phyloP scores from a whole-genome alignment of 2,329 filamentous ascomycete genomes.

The Immersiporthe knoxdaviesiana region DNA sequence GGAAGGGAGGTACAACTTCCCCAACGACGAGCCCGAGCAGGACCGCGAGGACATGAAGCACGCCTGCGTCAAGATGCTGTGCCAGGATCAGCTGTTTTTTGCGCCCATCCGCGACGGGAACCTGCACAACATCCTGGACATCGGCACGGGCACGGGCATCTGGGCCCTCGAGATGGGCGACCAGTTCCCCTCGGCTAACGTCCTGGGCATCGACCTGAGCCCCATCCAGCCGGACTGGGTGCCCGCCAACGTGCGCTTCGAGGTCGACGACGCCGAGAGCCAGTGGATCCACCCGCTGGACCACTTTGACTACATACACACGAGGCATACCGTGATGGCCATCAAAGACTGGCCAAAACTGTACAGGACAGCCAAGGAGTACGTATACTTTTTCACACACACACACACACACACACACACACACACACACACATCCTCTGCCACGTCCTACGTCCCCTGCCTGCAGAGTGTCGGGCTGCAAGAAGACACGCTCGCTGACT shows the following conservation, averaged over 20 bases:
- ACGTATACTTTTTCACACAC: no score
- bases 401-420: no score
- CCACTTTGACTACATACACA: constrained; percentile 64
- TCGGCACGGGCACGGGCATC: constrained; percentile 62
- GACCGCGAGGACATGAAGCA: constrained; percentile 63
- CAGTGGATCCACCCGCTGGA: constrained; percentile 56
- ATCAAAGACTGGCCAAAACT: constrained; percentile 59
- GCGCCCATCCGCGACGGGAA: constrained; percentile 50
- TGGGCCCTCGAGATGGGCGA: constrained; percentile 61
- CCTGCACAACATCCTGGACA: constrained; percentile 57
- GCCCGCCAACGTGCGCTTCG: constrained; percentile 63
- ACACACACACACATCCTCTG: no score
- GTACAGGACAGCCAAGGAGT: constrained; percentile 52
- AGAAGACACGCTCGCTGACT: no score
- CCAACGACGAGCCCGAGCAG: constrained; percentile 64
- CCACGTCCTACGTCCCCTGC: no score
- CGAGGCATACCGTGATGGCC: constrained; percentile 58
- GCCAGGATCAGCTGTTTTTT: constrained; percentile 53
- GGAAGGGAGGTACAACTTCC: constrained; percentile 59
- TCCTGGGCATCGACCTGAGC: constrained; percentile 48
- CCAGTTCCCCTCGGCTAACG: constrained; percentile 44
- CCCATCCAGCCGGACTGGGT: constrained; percentile 53
- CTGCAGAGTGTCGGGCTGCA: no score
- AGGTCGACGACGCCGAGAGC: constrained; percentile 64
- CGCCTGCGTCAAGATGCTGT: constrained; percentile 53